These are phyloP conservation scores for Hypoxylon cercidicola DNA, from an alignment of 495 filamentous ascomycete genomes.

Conservation along the genomic window DNA sequence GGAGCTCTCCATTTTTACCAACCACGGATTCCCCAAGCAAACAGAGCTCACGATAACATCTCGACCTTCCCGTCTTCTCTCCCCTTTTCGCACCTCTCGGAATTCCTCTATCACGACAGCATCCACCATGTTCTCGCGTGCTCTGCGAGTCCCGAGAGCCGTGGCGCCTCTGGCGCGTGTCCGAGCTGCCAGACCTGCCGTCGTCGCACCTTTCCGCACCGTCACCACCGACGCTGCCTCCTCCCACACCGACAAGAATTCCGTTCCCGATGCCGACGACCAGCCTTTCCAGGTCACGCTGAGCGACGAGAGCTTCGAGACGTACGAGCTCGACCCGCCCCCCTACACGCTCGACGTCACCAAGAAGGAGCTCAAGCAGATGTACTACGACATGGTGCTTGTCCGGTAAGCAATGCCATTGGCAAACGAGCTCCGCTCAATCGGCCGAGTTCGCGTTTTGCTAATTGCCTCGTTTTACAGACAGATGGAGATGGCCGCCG, in stretches of 20 bases:
- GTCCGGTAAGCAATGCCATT: slow-evolving; percentile 71
- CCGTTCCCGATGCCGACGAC: slow-evolving; percentile 86
- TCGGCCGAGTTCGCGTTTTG: slow-evolving; percentile 16
- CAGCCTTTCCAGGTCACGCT: slow-evolving; percentile 92
- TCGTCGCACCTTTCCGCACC: slow-evolving; percentile 67
- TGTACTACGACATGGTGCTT: slow-evolving; percentile 97
- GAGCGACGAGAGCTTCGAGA: slow-evolving; percentile 98
- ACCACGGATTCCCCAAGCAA: slow-evolving; percentile 16
- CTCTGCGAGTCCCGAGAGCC: slow-evolving; percentile 59
- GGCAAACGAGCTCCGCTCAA: slow-evolving; percentile 3
- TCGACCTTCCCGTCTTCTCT: neutral
- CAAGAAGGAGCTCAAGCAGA: slow-evolving; percentile 97
- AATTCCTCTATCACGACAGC: slow-evolving; percentile 5
- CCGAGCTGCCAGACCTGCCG: slow-evolving; percentile 52
- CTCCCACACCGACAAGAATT: slow-evolving; percentile 84
- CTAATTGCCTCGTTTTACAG: slow-evolving; percentile 55
- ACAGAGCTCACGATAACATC: slow-evolving; percentile 21
- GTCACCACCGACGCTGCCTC: slow-evolving; percentile 96
- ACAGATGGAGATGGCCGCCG: slow-evolving; percentile 99
- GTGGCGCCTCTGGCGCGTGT: slow-evolving; percentile 51
- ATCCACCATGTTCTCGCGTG: slow-evolving; percentile 63
- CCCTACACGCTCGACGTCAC: slow-evolving; percentile 90
- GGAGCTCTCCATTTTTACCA: slow-evolving; percentile 40
- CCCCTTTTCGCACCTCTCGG: slow-evolving; percentile 7
- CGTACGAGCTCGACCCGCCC: slow-evolving; percentile 97